Evolutionary conservation across 2,329 filamentous ascomycete genomes (phyloP).

Genomic region (Aspergillus ruber): DNA sequence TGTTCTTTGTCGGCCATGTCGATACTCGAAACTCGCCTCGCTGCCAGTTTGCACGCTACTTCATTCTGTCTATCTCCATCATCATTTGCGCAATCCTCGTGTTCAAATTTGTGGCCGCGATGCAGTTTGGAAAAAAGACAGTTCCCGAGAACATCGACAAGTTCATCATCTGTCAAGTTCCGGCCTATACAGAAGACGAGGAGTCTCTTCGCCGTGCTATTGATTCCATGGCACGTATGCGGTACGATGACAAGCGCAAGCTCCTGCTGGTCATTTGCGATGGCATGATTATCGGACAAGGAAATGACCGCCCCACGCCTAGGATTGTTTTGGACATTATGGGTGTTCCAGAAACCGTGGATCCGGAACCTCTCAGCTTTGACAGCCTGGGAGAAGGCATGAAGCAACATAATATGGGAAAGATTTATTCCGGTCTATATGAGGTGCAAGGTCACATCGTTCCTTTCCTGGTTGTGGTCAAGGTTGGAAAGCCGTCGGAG

Average conservation of each 20-base stretch:
- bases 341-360: slow-evolving; percentile 85
- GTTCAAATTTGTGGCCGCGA: slow-evolving; percentile 94
- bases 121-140: slow-evolving; percentile 89
- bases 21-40: slow-evolving; percentile 82
- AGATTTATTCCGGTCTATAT: slow-evolving; percentile 95
- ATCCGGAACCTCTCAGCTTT: slow-evolving; percentile 93
- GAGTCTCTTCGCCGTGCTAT: slow-evolving; percentile 95
- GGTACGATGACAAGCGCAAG: slow-evolving; percentile 97
- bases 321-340: slow-evolving; percentile 95
- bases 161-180: slow-evolving; percentile 96
- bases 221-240: slow-evolving; percentile 90
- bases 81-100: slow-evolving; percentile 73
- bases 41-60: slow-evolving; percentile 84
- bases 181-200: slow-evolving; percentile 96
- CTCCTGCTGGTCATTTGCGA: slow-evolving; percentile 88
- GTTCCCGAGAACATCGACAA: slow-evolving; percentile 95
- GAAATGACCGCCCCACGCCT: slow-evolving; percentile 91
- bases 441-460: slow-evolving; percentile 98
- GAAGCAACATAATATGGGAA: slow-evolving; percentile 99
- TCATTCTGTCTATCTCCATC: slow-evolving; percentile 78
- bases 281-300: slow-evolving; percentile 98
- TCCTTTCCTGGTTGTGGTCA: slow-evolving; percentile 92
- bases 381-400: slow-evolving; percentile 91
- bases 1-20: slow-evolving; percentile 88
- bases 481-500: slow-evolving; percentile 81